Evolutionary conservation across 306 rosid genomes (phyloP), one percentile per base, ranked within the genome.

Genomic region (Sindora glabra): DNA sequence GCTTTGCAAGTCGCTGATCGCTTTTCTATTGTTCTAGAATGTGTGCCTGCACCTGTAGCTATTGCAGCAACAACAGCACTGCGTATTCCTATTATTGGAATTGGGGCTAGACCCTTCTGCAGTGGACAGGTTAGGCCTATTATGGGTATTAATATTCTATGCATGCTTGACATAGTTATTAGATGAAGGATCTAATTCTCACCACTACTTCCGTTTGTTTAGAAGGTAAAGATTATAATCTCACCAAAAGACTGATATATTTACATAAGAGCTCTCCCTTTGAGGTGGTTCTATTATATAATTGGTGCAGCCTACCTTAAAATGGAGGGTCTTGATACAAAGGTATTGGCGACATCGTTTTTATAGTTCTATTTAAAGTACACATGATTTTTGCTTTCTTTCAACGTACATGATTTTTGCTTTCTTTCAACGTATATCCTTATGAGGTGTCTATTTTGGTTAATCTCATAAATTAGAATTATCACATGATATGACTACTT

Each of bases 91-190:
- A 86, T 94, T 1, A 81, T 92, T 54, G 96, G 98, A 66, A 86
- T 88, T 46, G 98, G 98, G 45, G 98, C 96, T 26, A 96, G 98
- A 72, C 96, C 95, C 22, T 88, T 79, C 71, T 92, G 98, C 62
- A 88, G 92, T 71, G 96, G 98, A 41, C 98, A 92, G 77, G 98
- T 86, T 37, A 39, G 1, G 29, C 8, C 21, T 36, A 25, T 41
- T 67, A 10, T n/a, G n/a, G n/a, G n/a, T n/a, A 24, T n/a, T 70
- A 56, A 15, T 63, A 3, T 37, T 34, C 12, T 59, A 58, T 76
- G 50, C 41, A 51, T 17, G 32, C 49, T 48, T 62, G 41, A 37
- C 29, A 6, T 30, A 3, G 41, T 11, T 40, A 29, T 2, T 14
- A 2, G 36, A 51, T 25, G 50, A 29, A 36, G 46, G 39, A 41